Percentiles rank a stretch among this genome's conserved stretches.
These are phyloP conservation scores for Xylariales sp. DNA, from an alignment of 2,329 filamentous ascomycete genomes.

Conservation along the genomic window DNA sequence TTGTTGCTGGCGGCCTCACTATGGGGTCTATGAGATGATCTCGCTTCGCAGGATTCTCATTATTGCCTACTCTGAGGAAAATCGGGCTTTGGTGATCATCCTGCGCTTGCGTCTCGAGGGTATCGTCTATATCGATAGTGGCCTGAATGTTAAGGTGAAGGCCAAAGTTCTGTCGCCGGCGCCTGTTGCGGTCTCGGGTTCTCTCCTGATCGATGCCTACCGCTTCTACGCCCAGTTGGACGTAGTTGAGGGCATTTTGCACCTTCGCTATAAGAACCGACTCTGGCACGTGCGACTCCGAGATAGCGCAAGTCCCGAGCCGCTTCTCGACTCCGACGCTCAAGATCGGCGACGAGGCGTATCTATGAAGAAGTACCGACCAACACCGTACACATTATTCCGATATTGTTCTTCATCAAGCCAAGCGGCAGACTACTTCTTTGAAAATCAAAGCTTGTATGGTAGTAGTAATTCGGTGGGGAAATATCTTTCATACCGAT, in stretches of 20 bases:
- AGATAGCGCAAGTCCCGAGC: neutral
- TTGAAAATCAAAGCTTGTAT: neutral
- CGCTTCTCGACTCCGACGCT: too few relatives aligned
- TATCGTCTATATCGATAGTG: neutral
- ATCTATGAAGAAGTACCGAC: neutral
- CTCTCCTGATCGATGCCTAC: neutral
- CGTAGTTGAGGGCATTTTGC: neutral
- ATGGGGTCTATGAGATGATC: too few relatives aligned
- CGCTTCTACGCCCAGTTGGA: neutral
- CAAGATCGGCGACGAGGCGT: neutral
- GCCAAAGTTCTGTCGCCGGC: neutral
- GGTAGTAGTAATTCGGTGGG: neutral
- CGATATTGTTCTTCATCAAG: neutral
- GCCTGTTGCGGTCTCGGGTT: neutral
- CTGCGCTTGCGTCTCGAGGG: neutral
- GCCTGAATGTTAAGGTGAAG: neutral
- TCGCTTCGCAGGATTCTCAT: too few relatives aligned
- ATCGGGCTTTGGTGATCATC: too few relatives aligned
- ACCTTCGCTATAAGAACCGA: neutral
- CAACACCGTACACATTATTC: neutral
- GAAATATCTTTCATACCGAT: neutral
- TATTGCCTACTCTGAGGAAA: too few relatives aligned
- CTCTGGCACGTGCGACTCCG: neutral
- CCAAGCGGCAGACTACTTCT: neutral
- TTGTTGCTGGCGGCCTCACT: too few relatives aligned